Evolutionary conservation across 2,329 filamentous ascomycete genomes (phyloP).

Genomic region (Colletotrichum sp.): DNA sequence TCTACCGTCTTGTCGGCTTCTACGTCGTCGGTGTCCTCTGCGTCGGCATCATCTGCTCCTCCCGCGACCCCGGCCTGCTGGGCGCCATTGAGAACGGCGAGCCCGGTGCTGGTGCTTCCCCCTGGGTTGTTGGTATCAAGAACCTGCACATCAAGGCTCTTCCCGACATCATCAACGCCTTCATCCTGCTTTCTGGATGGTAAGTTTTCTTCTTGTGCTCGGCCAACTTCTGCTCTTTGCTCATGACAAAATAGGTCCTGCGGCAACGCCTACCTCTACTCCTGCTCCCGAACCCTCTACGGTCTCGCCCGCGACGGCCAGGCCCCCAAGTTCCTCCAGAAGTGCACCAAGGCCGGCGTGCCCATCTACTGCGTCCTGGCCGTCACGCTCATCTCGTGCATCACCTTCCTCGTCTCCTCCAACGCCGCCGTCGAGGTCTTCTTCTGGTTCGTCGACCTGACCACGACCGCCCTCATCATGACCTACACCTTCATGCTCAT

Average conservation of each 20-base stretch:
- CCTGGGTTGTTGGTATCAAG: constrained; percentile 58
- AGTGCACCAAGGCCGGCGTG: constrained; percentile 47
- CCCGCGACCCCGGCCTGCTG: constrained; percentile 58
- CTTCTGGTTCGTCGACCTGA: constrained; percentile 53
- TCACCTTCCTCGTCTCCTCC: constrained; percentile 42
- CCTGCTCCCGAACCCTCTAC: constrained; percentile 53
- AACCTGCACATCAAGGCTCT: constrained; percentile 55
- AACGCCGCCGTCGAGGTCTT: constrained; percentile 40
- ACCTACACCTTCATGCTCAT: constrained; percentile 56
- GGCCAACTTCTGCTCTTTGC: background rate
- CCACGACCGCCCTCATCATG: constrained; percentile 63
- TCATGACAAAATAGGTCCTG: constrained; percentile 34
- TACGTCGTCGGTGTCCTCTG: constrained; percentile 70
- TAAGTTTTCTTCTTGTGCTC: background rate
- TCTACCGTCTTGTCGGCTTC: constrained; percentile 73
- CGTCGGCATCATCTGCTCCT: constrained; percentile 62
- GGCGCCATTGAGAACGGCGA: constrained; percentile 57
- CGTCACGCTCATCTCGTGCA: constrained; percentile 35
- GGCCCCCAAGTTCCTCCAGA: constrained; percentile 45
- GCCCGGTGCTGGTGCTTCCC: constrained; percentile 55
- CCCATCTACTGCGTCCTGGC: constrained; percentile 39
- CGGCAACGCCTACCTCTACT: constrained; percentile 57
- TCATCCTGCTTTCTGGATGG: constrained; percentile 28
- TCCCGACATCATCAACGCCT: constrained; percentile 63
- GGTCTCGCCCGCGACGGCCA: constrained; percentile 55